Evolutionary conservation across 2,329 filamentous ascomycete genomes (phyloP), one percentile per base, ranked within the genome.

Genomic region (Fusarium continuum): DNA sequence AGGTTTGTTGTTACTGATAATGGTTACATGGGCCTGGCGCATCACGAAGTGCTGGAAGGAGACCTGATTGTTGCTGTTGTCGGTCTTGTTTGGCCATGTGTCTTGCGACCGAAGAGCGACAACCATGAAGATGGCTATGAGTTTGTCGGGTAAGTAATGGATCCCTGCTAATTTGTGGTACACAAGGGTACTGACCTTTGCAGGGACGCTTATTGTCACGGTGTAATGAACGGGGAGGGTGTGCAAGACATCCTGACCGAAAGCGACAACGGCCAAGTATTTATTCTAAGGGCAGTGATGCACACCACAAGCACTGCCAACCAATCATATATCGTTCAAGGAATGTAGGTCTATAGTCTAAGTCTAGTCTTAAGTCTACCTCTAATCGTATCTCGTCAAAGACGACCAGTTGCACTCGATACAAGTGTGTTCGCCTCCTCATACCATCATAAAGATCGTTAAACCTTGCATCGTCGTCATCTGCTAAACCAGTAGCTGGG

Each of bases 121-220:
- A 35, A n/a, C 7, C 29, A 48, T 8, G 34, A 56, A 4, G 40
- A 47, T 1, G 61, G 57, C 0, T 63, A 43, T 13, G 38, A 47
- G 11, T 67, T 75, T 71, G 23, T 67, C 40, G 64, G 64, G 63
- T 66, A 29, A 66, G 64, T 61, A 22, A 13, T 20, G 1, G 5
- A 10, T 10, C 14, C 13, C 6, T 16, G 20, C 11, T 2, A 20
- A 6, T 4, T 8, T 41, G 8, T 3, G 17, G 16, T 8, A 7
- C 2, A 16, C 16, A 22, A 16, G 8, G 26, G 36, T 38, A 8
- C 55, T 64, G 39, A 49, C 16, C 3, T 19, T 16, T n/a, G 16
- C 6, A 66, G 64, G n/a, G 64, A 67, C 16, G 60, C 64, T 4
- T 65, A 67, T 25, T 67, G 52, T 9, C 64, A 67, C 14, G 64